Evolutionary conservation across 805 yeast species (phyloP).

Genomic region (Wilhelminamyces savonicus): DNA sequence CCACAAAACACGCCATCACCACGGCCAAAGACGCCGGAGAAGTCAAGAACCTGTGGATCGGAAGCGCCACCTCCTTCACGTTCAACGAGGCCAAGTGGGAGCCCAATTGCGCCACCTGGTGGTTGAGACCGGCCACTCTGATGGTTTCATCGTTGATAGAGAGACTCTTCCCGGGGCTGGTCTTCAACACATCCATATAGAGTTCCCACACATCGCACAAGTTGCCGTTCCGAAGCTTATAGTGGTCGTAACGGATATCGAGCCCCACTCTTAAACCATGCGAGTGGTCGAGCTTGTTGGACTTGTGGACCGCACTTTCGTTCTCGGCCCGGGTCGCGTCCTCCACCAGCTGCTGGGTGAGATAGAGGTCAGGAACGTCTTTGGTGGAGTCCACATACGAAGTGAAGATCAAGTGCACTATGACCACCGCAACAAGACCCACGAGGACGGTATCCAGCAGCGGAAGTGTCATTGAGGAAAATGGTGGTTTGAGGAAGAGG

Average conservation of each 20-base stretch:
- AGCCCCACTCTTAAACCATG: conserved; percentile 64
- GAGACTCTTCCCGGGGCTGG: conserved; percentile 11
- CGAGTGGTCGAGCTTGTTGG: conserved; percentile 69
- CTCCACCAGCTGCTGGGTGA: conserved; percentile 59
- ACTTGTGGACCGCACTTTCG: conserved; percentile 74
- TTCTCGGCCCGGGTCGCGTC: conserved; percentile 55
- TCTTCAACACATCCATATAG: conserved; percentile 21
- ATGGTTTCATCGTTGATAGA: conserved; percentile 13
- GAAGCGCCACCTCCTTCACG: conserved; percentile 17
- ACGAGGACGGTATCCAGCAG: neutral
- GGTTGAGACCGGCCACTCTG: conserved; percentile 19
- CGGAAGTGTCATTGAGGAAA: conserved; percentile 9
- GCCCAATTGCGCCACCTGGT: conserved; percentile 15
- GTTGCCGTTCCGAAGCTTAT: conserved; percentile 68
- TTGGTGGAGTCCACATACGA: conserved; percentile 29
- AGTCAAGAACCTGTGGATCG: conserved; percentile 15
- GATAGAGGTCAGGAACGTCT: conserved; percentile 54
- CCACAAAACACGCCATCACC: conserved; percentile 39
- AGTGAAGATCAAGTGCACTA: conserved; percentile 12
- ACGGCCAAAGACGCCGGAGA: conserved; percentile 29
- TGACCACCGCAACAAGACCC: conserved; percentile 10
- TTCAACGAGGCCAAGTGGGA: conserved; percentile 9
- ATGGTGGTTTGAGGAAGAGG: conserved; percentile 1
- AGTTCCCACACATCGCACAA: conserved; percentile 69
- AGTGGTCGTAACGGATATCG: conserved; percentile 54